These are phyloP conservation scores for Acanthamoeba lenticulata DNA, from an alignment of 208 protist species.

Conservation along the genomic window DNA sequence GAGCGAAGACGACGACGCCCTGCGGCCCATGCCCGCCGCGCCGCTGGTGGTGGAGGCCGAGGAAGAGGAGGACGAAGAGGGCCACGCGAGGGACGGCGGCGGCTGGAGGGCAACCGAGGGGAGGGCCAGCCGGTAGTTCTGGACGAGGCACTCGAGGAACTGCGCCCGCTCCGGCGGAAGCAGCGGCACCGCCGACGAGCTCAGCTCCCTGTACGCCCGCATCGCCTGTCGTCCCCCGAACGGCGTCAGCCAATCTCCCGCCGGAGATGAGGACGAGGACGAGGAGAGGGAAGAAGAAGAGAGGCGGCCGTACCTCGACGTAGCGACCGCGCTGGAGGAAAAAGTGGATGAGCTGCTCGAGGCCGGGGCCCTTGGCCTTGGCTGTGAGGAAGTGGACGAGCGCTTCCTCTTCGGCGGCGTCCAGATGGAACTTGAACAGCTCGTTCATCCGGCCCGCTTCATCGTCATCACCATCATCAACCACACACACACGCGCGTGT, in stretches of 20 bases:
- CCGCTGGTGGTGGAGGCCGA: not conserved
- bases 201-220: not conserved
- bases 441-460: not conserved
- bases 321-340: not conserved
- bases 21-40: not conserved
- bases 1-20: not conserved
- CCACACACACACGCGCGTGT: no score
- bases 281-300: not conserved
- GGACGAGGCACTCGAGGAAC: not conserved
- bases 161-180: not conserved
- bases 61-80: not conserved
- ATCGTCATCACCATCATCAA: no score
- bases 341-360: constrained; percentile 14
- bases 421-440: constrained; percentile 18
- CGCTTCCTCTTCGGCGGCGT: not conserved
- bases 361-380: not conserved
- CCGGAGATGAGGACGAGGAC: no score
- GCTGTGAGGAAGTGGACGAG: not conserved
- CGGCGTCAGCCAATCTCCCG: no score
- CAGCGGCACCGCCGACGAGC: not conserved
- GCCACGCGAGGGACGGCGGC: not conserved
- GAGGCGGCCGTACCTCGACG: not conserved
- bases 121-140: not conserved
- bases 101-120: not conserved
- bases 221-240: not conserved